These are phyloP conservation scores for Calonectria montana DNA, from an alignment of 2,329 filamentous ascomycete species.

Conservation along the genomic window DNA sequence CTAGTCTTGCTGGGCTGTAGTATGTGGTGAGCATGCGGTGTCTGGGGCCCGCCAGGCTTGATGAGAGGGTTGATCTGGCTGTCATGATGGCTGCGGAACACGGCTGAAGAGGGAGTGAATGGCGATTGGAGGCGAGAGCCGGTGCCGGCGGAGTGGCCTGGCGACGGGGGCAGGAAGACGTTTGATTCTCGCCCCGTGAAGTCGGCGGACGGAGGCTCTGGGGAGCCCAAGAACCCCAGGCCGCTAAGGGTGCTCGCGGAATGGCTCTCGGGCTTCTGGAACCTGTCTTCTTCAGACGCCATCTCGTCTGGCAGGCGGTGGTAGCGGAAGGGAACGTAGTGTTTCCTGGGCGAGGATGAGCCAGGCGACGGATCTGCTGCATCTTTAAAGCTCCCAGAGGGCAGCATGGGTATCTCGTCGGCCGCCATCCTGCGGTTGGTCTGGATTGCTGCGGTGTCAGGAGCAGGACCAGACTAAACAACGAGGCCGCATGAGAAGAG, in stretches of 20 bases:
- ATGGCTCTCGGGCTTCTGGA: too few species aligned
- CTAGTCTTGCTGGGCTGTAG: slow-evolving; percentile 2
- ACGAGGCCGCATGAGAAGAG: not conserved
- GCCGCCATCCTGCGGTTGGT: not conserved
- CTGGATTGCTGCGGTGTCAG: not conserved
- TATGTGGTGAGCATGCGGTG: not conserved
- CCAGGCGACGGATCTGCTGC: not conserved
- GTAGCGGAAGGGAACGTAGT: not conserved
- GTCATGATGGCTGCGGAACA: slow-evolving; percentile 7
- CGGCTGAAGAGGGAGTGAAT: slow-evolving; percentile 5
- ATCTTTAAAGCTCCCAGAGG: not conserved
- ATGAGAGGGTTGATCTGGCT: slow-evolving; percentile 19
- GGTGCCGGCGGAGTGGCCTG: not conserved
- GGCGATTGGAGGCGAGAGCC: slow-evolving; percentile 9
- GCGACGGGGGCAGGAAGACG: not conserved
- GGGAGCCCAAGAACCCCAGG: not conserved
- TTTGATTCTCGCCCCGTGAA: not conserved
- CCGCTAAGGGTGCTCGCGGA: not conserved
- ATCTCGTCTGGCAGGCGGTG: not conserved
- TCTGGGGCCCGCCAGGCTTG: not conserved
- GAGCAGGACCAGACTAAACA: not conserved
- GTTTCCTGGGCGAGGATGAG: not conserved
- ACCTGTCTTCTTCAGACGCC: not conserved
- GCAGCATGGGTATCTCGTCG: slow-evolving; percentile 2
- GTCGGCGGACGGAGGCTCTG: not conserved